These are phyloP conservation scores for Eucalyptus paniculata DNA, from an alignment of 345 rosid genomes.

Conservation along the genomic window DNA sequence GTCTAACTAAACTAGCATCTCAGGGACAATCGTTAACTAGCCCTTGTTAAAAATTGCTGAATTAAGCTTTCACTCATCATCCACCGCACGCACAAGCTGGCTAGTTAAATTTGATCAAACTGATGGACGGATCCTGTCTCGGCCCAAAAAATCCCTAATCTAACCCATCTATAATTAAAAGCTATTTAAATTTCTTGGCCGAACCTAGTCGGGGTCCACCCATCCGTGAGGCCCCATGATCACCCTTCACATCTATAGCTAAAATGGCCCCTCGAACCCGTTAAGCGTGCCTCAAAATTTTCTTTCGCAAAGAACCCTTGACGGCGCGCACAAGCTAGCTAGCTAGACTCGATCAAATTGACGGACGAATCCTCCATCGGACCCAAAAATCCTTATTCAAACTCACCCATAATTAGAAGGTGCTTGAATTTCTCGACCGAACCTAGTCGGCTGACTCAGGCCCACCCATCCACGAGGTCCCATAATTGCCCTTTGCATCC, in stretches of 20 bases:
- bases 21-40: background rate
- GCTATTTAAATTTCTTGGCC: background rate
- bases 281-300: background rate
- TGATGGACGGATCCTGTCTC: background rate
- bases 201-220: background rate
- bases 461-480: too few species aligned
- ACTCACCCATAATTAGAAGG: background rate
- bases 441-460: too few species aligned
- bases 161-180: background rate
- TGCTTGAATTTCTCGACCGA: too few species aligned
- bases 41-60: background rate
- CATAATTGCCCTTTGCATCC: too few species aligned
- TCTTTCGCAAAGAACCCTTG: background rate
- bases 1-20: background rate
- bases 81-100: background rate
- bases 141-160: background rate
- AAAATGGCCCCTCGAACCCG: background rate
- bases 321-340: background rate
- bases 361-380: background rate
- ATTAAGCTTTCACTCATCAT: background rate
- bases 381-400: background rate
- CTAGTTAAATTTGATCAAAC: background rate
- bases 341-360: background rate
- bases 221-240: background rate
- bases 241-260: background rate